Evolutionary conservation across 768 basidiomycete species (phyloP).

Genomic region (Agaricus subrufescens): DNA sequence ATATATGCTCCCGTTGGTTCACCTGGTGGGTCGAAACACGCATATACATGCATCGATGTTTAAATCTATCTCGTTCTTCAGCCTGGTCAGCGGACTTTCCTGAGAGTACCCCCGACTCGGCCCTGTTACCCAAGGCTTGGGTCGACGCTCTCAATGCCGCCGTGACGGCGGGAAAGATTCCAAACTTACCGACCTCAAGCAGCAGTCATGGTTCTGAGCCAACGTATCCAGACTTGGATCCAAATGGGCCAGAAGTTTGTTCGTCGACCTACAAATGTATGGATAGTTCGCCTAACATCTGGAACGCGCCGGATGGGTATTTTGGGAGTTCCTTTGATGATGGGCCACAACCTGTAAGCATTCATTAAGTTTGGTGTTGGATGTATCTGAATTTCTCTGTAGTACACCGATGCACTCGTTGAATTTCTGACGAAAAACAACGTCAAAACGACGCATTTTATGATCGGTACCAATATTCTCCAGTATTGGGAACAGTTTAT

Average conservation of each 20-base stretch:
- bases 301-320: constrained; percentile 71
- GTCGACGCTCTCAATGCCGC: constrained; percentile 63
- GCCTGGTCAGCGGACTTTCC: constrained; percentile 70
- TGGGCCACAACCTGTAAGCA: constrained; percentile 53
- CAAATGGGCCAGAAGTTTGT: constrained; percentile 54
- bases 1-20: constrained; percentile 56
- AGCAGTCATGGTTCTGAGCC: constrained; percentile 32
- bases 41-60: not conserved
- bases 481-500: constrained; percentile 50
- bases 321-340: constrained; percentile 76
- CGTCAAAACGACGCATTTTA: constrained; percentile 77
- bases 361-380: not conserved
- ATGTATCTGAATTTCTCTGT: not conserved
- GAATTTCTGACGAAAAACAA: constrained; percentile 64
- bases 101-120: constrained; percentile 36
- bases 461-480: constrained; percentile 81
- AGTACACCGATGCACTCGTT: constrained; percentile 48
- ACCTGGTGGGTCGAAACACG: constrained; percentile 34
- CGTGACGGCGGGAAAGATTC: constrained; percentile 67
- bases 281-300: constrained; percentile 51
- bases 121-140: constrained; percentile 64
- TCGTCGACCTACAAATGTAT: constrained; percentile 72
- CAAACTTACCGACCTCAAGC: constrained; percentile 53
- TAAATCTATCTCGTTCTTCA: constrained; percentile 13
- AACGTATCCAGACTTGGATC: constrained; percentile 41